Base-by-base conservation (phyloP, 2,329 filamentous ascomycete species). In the Magnaporthales sp. region DNA sequence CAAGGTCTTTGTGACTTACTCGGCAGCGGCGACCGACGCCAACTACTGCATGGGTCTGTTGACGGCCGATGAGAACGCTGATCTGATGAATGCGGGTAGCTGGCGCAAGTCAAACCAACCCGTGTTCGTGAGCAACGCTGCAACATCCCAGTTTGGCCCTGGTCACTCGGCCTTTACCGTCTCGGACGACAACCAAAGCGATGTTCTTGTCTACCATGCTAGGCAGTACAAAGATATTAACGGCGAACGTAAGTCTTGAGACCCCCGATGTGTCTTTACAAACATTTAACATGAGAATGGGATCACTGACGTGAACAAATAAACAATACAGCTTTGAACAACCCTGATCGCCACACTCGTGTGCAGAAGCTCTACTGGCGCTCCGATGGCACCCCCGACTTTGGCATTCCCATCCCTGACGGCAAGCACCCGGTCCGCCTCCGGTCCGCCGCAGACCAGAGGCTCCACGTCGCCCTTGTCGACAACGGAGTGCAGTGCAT, bases 331-430 rank as follows among this genome's bases (percentile, higher is more conserved):
- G 54, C 63, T 10, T 27, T 65, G 32, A 71, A 74, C 32, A 72
- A 75, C 66, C 63, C 63, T 13, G 46, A 65, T 27, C 67, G 73
- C 15, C 68, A 70, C 3, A 73, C 74, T 3, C 58, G 72, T 4
- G 72, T 75, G 63, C 74, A 75, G 68, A 74, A 74, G 71, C 64
- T 75, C 24, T 74, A 74, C 69, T 75, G 73, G 74, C 68, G 69
- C 62, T 68, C 67, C 0, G 72, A 75, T 29, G 74, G 73, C 0
- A 73, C 72, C 1, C 74, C 74, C 1, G 73, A 75, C 51, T 72
- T 75, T 64, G 73, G 74, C 1, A 69, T 75, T 15, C 73, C 74
- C 2, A 71, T 75, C 11, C 67, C 74, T 71, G 63, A 65, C n/a
- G 63, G 63, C 24, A 15, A 9, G 8, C 38, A 54, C 38, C 63